Evolutionary conservation across 306 rosid genomes (phyloP), one percentile per base, ranked within the genome.

Genomic region (Arachis stenosperma): DNA sequence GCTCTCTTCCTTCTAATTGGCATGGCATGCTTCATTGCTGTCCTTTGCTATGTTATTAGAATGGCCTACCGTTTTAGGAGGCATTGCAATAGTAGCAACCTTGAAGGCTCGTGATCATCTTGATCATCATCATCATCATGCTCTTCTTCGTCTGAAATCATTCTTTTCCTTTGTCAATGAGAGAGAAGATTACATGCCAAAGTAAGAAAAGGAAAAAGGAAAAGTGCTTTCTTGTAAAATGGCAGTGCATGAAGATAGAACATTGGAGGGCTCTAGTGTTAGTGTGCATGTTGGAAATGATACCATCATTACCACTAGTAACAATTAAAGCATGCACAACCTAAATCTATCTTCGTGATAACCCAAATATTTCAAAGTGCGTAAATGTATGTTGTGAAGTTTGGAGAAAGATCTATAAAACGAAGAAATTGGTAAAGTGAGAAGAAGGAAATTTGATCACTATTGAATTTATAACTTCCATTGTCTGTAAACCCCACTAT

Each of bases 91-190:
- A 4, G 48, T 13, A 51, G 7, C 17, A 13, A 30, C 60, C 36
- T 73, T 55, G 70, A 36, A 4, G 27, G 56, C 52, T 29, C 78
- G 0, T 76, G 86, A 11, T 78, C 2, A 10, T 81, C 91, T 0
- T 41, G 27, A 22, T 22, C 27, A 22, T 22, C 27, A 22, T 22
- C 27, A 22, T 22, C 27, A 22, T 22, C 27, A 22, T 22, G 27
- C 27, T 22, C 27, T 22, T 22, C 27, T 73, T 9, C 81, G 81
- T 30, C 59, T 91, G 65, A 89, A 82, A 13, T 84, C 84, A 3
- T 91, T 91, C 57, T 75, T 91, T 48, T 64, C 92, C 47, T 89
- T 91, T 75, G 86, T 65, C 6, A 90, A 87, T 41, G 85, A 87
- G 66, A 89, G 71, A 75, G 90, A 86, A 69, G 88, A 76, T 10